These are phyloP conservation scores for Smallanthus sonchifolius DNA, from an alignment of 129 eudicot genomes.

Conservation along the genomic window DNA sequence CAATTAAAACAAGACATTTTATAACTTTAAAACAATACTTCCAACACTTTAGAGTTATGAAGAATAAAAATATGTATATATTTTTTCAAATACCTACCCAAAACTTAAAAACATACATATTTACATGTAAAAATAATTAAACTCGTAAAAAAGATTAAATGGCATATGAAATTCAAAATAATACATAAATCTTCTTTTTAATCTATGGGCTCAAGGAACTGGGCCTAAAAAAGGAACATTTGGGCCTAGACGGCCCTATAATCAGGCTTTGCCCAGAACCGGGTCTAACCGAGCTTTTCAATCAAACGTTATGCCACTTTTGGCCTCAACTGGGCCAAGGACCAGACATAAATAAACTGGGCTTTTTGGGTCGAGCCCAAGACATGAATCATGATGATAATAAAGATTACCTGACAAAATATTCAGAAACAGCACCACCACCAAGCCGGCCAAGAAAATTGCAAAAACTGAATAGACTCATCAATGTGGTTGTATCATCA, in stretches of 20 bases:
- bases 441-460: constrained; percentile 90
- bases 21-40: background rate
- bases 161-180: too few species aligned
- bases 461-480: constrained; percentile 82
- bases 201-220: background rate
- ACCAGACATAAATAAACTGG: background rate
- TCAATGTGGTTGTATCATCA: constrained; percentile 59
- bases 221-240: background rate
- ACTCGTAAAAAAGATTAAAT: background rate
- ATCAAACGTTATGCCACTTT: background rate
- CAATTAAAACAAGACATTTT: background rate
- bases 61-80: background rate
- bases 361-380: background rate
- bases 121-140: too few species aligned
- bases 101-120: too few species aligned
- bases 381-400: background rate
- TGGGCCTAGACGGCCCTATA: background rate
- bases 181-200: background rate
- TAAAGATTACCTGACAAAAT: constrained; percentile 62
- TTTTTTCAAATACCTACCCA: background rate
- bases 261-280: background rate
- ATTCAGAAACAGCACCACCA: constrained; percentile 83
- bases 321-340: background rate
- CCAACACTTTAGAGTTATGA: background rate
- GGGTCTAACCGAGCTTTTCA: background rate